Evolutionary conservation across 441 rosid species (phyloP).

Genomic region (Pelargonium myrrhifolium): DNA sequence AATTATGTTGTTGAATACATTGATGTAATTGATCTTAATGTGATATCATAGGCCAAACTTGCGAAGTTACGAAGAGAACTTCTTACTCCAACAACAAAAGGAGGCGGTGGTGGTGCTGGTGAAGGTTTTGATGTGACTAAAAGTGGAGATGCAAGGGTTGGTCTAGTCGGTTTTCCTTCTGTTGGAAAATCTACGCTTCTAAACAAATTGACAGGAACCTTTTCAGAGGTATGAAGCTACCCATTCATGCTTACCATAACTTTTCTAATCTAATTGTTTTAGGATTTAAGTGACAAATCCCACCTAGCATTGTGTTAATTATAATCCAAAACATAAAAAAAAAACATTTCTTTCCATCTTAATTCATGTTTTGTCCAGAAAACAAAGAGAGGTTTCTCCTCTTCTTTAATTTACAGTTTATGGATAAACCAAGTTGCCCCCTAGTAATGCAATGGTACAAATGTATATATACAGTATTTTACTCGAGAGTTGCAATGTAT

Average conservation of each 20-base stretch:
- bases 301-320: not conserved
- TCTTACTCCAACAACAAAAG: slow-evolving; percentile 81
- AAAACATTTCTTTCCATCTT: no score
- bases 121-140: slow-evolving; percentile 97
- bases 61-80: slow-evolving; percentile 91
- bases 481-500: no score
- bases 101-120: slow-evolving; percentile 71
- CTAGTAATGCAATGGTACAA: no score
- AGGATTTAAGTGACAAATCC: not conserved
- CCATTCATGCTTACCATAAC: not conserved
- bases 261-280: not conserved
- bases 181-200: slow-evolving; percentile 95
- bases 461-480: no score
- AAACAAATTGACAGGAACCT: slow-evolving; percentile 83
- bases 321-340: not conserved
- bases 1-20: not conserved
- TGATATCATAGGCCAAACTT: slow-evolving; percentile 64
- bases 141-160: slow-evolving; percentile 96
- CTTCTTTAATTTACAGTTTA: no score
- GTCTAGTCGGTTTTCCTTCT: slow-evolving; percentile 90
- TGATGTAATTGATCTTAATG: slow-evolving; percentile 1
- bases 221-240: slow-evolving; percentile 63
- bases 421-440: no score
- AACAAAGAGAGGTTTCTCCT: no score
- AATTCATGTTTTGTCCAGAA: no score